Evolutionary conservation across 2,329 filamentous ascomycete genomes (phyloP).

Genomic region (Epichloe sibirici): DNA sequence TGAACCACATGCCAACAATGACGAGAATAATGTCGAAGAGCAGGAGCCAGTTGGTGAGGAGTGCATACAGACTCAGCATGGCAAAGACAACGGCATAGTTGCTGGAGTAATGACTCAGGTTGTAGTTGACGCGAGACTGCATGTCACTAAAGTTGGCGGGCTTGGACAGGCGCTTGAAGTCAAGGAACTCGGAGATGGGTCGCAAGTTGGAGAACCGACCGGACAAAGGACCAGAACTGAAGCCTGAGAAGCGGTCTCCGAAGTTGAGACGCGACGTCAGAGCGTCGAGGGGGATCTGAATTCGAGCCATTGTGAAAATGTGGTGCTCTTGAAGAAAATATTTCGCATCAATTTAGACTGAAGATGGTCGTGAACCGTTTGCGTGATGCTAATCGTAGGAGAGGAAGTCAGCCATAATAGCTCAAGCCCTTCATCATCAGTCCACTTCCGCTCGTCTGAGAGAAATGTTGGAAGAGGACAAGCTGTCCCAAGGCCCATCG

Average conservation of each 20-base stretch:
- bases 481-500: neutral
- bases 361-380: neutral
- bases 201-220: slow-evolving; percentile 85
- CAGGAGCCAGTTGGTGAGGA: slow-evolving; percentile 76
- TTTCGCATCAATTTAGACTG: neutral
- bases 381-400: neutral
- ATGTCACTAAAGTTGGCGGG: slow-evolving; percentile 82
- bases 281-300: slow-evolving; percentile 85
- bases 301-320: slow-evolving; percentile 55
- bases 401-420: neutral
- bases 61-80: slow-evolving; percentile 91
- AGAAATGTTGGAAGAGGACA: neutral
- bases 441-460: neutral
- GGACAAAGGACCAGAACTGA: slow-evolving; percentile 67
- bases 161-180: slow-evolving; percentile 91
- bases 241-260: slow-evolving; percentile 68
- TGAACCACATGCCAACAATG: slow-evolving; percentile 75
- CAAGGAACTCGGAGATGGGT: slow-evolving; percentile 85
- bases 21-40: slow-evolving; percentile 90
- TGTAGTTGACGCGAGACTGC: slow-evolving; percentile 93
- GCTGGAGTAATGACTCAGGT: slow-evolving; percentile 92
- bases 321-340: neutral
- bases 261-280: slow-evolving; percentile 86
- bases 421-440: neutral
- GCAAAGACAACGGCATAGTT: slow-evolving; percentile 92